Conservation (phyloP, 345 rosid genomes). For the Clarkia xantiana region DNA sequence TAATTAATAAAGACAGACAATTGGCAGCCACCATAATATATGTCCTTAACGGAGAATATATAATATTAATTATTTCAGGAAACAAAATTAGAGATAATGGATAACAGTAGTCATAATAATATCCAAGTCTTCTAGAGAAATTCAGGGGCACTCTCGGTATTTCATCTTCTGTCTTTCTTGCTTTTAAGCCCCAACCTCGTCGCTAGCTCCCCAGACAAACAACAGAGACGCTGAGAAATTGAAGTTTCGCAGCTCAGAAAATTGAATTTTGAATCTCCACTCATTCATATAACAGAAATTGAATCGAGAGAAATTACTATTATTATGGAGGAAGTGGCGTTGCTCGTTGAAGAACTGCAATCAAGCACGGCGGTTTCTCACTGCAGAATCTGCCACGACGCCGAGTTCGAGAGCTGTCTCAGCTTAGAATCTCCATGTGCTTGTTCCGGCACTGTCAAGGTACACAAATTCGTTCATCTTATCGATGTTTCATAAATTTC, state of each 20-base stretch:
- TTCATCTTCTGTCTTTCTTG: no score
- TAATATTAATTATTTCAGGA: no score
- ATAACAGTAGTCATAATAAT: no score
- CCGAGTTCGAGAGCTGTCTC: constrained; percentile 44
- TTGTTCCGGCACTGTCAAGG: constrained; percentile 92
- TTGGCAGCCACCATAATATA: no score
- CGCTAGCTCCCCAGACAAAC: constrained; percentile 1
- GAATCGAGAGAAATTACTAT: constrained; percentile 1
- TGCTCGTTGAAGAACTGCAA: constrained; percentile 36
- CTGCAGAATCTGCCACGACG: constrained; percentile 93
- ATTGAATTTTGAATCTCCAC: no score
- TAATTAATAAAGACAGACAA: no score
- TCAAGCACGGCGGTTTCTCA: constrained; percentile 16
- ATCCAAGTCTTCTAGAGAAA: background rate
- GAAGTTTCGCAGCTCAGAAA: no score
- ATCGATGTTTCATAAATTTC: no score
- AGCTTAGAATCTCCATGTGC: constrained; percentile 84
- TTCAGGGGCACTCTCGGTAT: background rate
- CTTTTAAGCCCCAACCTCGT: background rate
- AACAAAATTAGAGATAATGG: no score
- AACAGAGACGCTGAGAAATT: background rate
- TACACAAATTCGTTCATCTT: no score
- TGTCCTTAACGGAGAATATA: no score
- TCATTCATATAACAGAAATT: background rate
- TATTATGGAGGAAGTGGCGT: constrained; percentile 48